Percentiles rank a stretch among this genome's conserved stretches.
Conservation (phyloP, 192 early-diverging fungal genomes). For the Coemansia sp. region DNA sequence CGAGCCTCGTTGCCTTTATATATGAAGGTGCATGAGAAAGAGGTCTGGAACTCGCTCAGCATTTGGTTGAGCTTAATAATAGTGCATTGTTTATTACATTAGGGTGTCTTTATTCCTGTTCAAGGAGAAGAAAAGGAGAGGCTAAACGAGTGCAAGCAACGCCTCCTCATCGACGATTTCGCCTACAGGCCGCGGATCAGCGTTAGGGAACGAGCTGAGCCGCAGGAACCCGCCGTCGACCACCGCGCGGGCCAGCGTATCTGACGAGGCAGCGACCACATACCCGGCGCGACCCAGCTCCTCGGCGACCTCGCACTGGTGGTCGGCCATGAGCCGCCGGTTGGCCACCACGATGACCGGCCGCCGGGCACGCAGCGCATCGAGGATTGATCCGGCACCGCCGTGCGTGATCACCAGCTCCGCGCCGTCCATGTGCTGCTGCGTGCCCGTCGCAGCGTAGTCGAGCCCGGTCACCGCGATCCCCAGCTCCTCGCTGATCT, state of each 20-base stretch:
- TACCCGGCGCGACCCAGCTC: conserved; percentile 62
- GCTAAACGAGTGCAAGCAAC: not conserved
- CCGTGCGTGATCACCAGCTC: conserved; percentile 83
- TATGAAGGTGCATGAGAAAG: no score
- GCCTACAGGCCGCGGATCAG: conserved; percentile 48
- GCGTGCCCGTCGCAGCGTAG: conserved; percentile 60
- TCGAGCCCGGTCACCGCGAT: conserved; percentile 54
- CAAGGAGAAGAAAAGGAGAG: not conserved
- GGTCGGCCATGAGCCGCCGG: conserved; percentile 76
- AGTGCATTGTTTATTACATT: not conserved
- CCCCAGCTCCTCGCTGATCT: conserved; percentile 4
- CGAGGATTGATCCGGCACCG: conserved; percentile 87
- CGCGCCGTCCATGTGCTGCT: conserved; percentile 60
- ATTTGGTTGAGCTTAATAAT: no score
- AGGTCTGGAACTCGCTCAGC: no score
- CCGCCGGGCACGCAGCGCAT: conserved; percentile 64
- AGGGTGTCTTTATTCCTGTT: not conserved
- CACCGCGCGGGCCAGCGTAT: conserved; percentile 19
- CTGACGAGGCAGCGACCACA: conserved; percentile 41
- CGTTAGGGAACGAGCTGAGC: conserved; percentile 39
- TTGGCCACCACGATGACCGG: conserved; percentile 79
- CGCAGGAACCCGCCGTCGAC: conserved; percentile 5
- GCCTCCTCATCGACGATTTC: conserved; percentile 51
- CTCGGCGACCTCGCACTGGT: conserved; percentile 81
- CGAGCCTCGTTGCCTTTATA: no score